Conservation (phyloP, 805 yeast genomes). For the Candida morakotiae region DNA sequence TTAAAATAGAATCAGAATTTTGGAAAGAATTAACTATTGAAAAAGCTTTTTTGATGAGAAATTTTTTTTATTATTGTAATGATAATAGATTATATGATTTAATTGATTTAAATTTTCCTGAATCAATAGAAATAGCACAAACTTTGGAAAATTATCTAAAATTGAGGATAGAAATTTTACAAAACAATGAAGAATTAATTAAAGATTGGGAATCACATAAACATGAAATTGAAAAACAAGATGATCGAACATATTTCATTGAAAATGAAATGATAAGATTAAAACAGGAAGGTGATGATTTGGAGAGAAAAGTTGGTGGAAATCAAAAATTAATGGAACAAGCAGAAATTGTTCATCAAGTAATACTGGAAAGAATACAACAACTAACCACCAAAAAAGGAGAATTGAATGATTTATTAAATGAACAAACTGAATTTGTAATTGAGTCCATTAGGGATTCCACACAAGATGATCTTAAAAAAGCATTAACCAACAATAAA, state of each 20-base stretch:
- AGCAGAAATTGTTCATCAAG: constrained; percentile 2
- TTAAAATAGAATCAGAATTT: constrained; percentile 58
- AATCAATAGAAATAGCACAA: constrained; percentile 65
- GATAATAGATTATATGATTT: constrained; percentile 48
- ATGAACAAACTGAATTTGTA: constrained; percentile 16
- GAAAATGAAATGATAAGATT: constrained; percentile 15
- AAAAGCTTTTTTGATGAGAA: constrained; percentile 65
- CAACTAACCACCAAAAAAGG: constrained; percentile 6
- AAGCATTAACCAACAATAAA: constrained; percentile 5
- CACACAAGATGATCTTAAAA: constrained; percentile 8
- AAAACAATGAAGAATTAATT: constrained; percentile 18
- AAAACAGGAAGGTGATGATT: constrained; percentile 13
- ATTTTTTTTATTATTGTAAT: constrained; percentile 62
- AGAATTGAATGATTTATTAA: constrained; percentile 10
- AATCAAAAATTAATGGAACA: neutral
- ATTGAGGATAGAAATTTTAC: constrained; percentile 31
- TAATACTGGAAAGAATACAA: constrained; percentile 4
- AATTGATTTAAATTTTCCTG: constrained; percentile 73
- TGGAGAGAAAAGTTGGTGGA: neutral
- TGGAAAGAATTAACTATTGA: constrained; percentile 76
- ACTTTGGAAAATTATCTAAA: constrained; percentile 54
- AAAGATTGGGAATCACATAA: constrained; percentile 15
- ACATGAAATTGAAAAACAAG: constrained; percentile 12
- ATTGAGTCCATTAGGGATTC: constrained; percentile 3
- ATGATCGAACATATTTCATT: constrained; percentile 14